Base-by-base conservation (phyloP, 768 basidiomycete genomes). In the Russula lepida region DNA sequence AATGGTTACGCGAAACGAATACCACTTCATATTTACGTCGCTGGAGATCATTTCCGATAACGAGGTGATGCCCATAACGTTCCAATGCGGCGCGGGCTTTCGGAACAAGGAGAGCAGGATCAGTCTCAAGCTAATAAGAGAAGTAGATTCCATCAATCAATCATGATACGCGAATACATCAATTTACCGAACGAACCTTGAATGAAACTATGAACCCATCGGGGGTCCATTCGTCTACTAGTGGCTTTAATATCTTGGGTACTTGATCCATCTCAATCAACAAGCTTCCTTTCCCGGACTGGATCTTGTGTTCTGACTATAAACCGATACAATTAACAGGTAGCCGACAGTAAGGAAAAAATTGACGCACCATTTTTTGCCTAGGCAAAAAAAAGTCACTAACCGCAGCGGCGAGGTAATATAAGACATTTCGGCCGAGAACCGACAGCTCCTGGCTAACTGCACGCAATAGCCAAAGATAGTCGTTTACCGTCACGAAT, bases 231-330 rank as follows among this genome's bases (percentile, higher is more conserved):
- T 98, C 92, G 48, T 88, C 85, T 7, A 98, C 94, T 75, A 99
- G 77, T 0, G 93, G 89, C 72, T 91, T 89, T 49, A 99, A 76
- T 37, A 98, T 86, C 74, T 99, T 99, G 8, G 97, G 97, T 0
- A 98, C 95, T 72, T 98, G 94, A 70, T 99, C 97, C 97, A 98
- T 99, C 73, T 98, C 95, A 58, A 98, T 89, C 49, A 84, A 82
- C 27, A 98, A 76, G 66, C 87, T 95, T 1, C 95, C 95, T 70
- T 95, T 94, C 30, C 92, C 91, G 0, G 94, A 97, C 69, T 98
- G 95, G 39, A 99, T 98, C 76, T 99, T 99, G 75, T 99, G 97
- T 74, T 92, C 93, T 1, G 92, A 88, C 95, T 97, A 68, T 0
- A 11, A 32, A 43, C n/a, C 33, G 9, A 32, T 39, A 19, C 33